Base-by-base conservation (phyloP, 768 basidiomycete species). In the Dacryopinax primogenitus region DNA sequence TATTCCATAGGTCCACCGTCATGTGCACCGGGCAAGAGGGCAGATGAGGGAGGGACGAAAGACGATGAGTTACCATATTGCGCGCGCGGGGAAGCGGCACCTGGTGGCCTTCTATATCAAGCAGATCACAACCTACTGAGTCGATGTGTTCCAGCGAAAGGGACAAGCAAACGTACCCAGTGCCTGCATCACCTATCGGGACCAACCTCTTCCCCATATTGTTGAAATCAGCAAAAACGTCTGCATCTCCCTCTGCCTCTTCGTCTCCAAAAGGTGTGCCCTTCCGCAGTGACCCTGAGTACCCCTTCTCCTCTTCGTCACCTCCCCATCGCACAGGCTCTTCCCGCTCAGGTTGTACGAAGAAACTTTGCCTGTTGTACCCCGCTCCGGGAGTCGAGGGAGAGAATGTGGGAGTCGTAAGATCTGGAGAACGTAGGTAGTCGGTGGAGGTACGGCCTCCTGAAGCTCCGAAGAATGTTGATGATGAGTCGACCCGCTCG, bases 141-240 rank as follows among this genome's bases (percentile, higher is more conserved):
- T 18, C 41, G 7, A 4, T 6, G 7, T 23, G 23, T 15, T 23
- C 18, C 41, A 44, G 41, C 6, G 18, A 44, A 9, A 18, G 41
- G 11, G 32, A 58, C 12, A 7, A 47, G n/a, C 13, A 23, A 9
- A 58, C 51, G 51, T 21, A 58, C 51, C 51, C 51, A 58, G 30
- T 58, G 11, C 51, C 51, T 15, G 51, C 51, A 58, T 58, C 51
- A 58, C 51, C 51, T 28, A 58, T 23, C 23, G 51, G 51, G 13
- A 58, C 51, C 26, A 58, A 92, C 64, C 81, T 78, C 23, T 89
- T 90, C 1, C 90, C 90, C 3, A 83, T 74, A 69, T 92, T 92
- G 77, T 92, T 92, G 75, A 92, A 92, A 75, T 92, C 90, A 23
- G 90, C 88, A 72, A 84, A 92, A 47, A 92, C 84, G 73, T 92